These are phyloP conservation scores for Circinella minor DNA, from an alignment of 371 early-diverging fungal species.

Conservation along the genomic window DNA sequence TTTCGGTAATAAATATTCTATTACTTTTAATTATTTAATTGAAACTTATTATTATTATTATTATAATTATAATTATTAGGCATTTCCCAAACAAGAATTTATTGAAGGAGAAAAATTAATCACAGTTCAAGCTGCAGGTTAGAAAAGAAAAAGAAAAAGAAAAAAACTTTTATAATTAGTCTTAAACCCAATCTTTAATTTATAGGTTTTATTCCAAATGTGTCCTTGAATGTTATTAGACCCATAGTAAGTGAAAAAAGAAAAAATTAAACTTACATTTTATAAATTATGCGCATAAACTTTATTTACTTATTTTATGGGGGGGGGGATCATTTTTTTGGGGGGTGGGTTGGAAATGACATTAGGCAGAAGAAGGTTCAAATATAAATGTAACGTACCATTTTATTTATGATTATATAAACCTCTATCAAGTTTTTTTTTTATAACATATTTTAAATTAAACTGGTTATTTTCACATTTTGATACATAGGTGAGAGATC, in stretches of 20 bases:
- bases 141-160: background rate
- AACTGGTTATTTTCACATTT: background rate
- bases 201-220: conserved; percentile 40
- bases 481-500: background rate
- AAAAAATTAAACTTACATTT: background rate
- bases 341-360: no score
- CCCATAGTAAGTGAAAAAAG: background rate
- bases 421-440: no score
- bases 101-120: conserved; percentile 7
- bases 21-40: no score
- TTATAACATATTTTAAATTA: no score
- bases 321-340: no score
- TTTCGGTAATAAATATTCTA: conserved; percentile 18
- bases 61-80: no score
- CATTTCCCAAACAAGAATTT: conserved; percentile 22
- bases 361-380: background rate
- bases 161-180: no score
- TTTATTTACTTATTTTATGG: background rate
- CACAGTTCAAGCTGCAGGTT: conserved; percentile 33
- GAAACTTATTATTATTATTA: no score
- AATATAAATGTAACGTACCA: conserved; percentile 1
- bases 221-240: conserved; percentile 31
- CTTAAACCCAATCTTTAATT: no score
- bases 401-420: no score
- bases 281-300: background rate